These are phyloP conservation scores for Xerophyta viscosa DNA, from an alignment of 106 monocot genomes.

Conservation along the genomic window DNA sequence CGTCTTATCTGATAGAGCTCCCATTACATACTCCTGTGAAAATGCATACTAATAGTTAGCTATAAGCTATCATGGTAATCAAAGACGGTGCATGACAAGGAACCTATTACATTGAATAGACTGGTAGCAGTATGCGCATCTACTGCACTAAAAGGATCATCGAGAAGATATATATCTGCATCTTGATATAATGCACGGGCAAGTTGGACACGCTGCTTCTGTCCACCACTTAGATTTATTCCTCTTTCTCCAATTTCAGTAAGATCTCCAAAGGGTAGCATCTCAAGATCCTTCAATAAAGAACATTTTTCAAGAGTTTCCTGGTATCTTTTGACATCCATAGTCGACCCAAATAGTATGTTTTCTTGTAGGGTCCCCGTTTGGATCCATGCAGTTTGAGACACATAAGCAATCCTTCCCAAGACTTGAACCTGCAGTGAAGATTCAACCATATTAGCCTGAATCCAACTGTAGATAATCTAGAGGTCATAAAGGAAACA, in stretches of 20 bases:
- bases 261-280: conserved; percentile 73
- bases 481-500: neutral
- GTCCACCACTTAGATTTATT: conserved; percentile 95
- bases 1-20: conserved; percentile 70
- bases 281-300: conserved; percentile 79
- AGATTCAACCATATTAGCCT: neutral
- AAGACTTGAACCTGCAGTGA: conserved; percentile 57
- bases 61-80: no score
- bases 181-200: conserved; percentile 90
- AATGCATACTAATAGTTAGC: no score
- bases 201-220: conserved; percentile 95
- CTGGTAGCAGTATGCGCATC: conserved; percentile 93
- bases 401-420: conserved; percentile 88
- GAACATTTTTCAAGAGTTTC: conserved; percentile 80
- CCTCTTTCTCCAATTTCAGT: conserved; percentile 99
- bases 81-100: neutral
- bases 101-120: conserved; percentile 68
- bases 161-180: conserved; percentile 91
- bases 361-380: conserved; percentile 78
- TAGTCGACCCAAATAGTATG: conserved; percentile 68
- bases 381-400: conserved; percentile 94
- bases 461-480: neutral
- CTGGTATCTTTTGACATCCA: conserved; percentile 63
- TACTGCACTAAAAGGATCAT: conserved; percentile 98
- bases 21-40: conserved; percentile 85